These are phyloP conservation scores for Cucurbita maxima DNA, from an alignment of 306 rosid genomes.

Conservation along the genomic window DNA sequence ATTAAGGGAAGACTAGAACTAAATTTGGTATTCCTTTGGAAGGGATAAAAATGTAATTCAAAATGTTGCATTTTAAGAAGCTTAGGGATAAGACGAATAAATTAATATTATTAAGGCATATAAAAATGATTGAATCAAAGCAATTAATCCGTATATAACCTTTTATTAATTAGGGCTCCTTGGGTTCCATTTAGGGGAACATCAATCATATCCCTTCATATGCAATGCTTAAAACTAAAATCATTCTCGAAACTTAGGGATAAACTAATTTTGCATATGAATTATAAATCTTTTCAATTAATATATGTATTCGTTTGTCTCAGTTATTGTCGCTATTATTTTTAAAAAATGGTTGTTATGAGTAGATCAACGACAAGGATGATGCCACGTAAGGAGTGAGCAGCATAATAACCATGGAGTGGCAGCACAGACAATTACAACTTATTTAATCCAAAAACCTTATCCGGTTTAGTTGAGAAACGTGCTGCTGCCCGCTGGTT, in stretches of 20 bases:
- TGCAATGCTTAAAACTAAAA: neutral
- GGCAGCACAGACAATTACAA: neutral
- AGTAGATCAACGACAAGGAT: neutral
- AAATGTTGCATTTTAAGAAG: neutral
- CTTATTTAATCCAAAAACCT: neutral
- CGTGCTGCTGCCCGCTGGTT: neutral
- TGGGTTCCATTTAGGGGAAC: neutral
- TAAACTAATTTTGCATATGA: too few relatives aligned
- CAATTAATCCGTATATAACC: neutral
- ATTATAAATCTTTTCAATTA: too few relatives aligned
- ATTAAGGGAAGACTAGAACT: neutral
- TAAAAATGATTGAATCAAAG: neutral
- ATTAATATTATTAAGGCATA: neutral
- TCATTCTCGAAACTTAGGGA: too few relatives aligned
- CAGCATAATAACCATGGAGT: neutral
- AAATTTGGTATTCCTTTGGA: neutral
- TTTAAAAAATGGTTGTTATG: neutral
- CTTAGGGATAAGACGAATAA: neutral
- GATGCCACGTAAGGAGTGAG: neutral
- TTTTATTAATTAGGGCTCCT: neutral
- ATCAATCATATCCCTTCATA: neutral
- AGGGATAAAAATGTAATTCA: neutral
- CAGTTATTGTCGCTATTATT: too few relatives aligned
- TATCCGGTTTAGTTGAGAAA: neutral
- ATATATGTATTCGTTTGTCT: too few relatives aligned